A percentile compares a stretch with the other conserved stretches of the same genome.
These are phyloP conservation scores for Fusarium heterosporum DNA, from an alignment of 2,329 filamentous ascomycete genomes.

Conservation along the genomic window DNA sequence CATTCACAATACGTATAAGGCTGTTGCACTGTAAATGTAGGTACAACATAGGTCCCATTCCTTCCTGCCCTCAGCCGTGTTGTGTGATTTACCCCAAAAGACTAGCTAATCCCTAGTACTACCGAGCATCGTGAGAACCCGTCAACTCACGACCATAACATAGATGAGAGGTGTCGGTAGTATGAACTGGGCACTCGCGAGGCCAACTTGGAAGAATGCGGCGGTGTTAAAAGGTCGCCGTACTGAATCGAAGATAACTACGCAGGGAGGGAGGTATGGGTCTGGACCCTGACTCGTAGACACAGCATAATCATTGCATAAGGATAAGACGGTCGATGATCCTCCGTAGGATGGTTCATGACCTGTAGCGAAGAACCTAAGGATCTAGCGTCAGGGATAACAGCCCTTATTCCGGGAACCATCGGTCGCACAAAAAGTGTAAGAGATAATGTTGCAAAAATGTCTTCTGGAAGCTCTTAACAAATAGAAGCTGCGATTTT, in stretches of 20 bases:
- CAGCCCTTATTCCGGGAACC: slow-evolving; percentile 1
- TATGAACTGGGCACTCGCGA: neutral
- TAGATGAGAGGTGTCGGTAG: slow-evolving; percentile 4
- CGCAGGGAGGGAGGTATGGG: slow-evolving; percentile 8
- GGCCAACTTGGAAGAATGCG: slow-evolving; percentile 11
- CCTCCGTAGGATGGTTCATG: slow-evolving; percentile 29
- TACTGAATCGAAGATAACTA: slow-evolving; percentile 22
- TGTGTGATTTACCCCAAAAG: slow-evolving; percentile 15
- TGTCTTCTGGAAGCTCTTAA: slow-evolving; percentile 9
- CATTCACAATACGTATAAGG: no score
- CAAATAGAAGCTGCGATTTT: slow-evolving; percentile 2
- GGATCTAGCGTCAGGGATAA: neutral
- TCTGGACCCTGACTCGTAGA: neutral
- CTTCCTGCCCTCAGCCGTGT: slow-evolving; percentile 9
- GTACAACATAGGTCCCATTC: slow-evolving; percentile 16
- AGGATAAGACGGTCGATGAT: slow-evolving; percentile 1
- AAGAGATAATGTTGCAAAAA: no score
- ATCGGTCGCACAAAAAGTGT: neutral
- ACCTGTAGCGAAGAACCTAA: neutral
- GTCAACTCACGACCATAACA: neutral
- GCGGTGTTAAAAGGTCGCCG: neutral
- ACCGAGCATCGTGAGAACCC: neutral
- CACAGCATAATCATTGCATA: slow-evolving; percentile 9
- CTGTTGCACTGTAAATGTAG: slow-evolving; percentile 24
- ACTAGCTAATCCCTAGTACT: slow-evolving; percentile 5